Base-by-base conservation (phyloP, 2,329 filamentous ascomycete species). In the Drechslerella dactyloides region DNA sequence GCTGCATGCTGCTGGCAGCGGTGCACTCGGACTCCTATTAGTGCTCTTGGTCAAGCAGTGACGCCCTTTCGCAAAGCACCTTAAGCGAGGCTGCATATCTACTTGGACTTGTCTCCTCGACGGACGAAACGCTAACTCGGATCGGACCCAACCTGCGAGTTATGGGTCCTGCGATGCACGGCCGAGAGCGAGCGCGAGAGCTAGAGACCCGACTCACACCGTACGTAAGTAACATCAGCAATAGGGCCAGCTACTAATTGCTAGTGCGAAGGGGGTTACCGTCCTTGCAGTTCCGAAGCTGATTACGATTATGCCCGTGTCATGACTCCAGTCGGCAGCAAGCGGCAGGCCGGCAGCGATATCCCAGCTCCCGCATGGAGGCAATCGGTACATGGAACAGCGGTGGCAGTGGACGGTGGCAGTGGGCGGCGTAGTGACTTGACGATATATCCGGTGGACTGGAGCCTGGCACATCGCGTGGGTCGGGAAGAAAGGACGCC, bases 1-100 rank as follows among this genome's bases (percentile, higher is more conserved):
- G 33, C 52, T 52, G 58, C 61, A 69, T 30, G 51, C 42, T 54
- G 42, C 35, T 48, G 40, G 46, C 65, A 48, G 61, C 51, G 64
- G 56, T 54, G 40, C 15, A 33, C 50, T 21, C n/a, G 33, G 55
- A 50, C 17, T 46, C 55, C 27, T 35, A 56, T 48, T 42, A 42
- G n/a, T n/a, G n/a, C n/a, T n/a, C n/a, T n/a, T n/a, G n/a, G n/a
- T n/a, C n/a, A n/a, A n/a, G n/a, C n/a, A n/a, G n/a, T n/a, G 46
- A 53, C 58, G 46, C 37, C 23, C 62, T 52, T 62, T 70, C 52
- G 66, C 48, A 63, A 48, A 48, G 19, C 66, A 46, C 37, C 44
- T 56, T 70, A 70, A 70, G 66, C 66, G 66, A 70, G 40, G 15
- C 19, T 64, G 59, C 59, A 70, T 70, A 58, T 64, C 51, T 46